A percentile compares a stretch with the other conserved stretches of the same genome.
These are phyloP conservation scores for Castanea mollissima DNA, from an alignment of 306 rosid species.

Conservation along the genomic window DNA sequence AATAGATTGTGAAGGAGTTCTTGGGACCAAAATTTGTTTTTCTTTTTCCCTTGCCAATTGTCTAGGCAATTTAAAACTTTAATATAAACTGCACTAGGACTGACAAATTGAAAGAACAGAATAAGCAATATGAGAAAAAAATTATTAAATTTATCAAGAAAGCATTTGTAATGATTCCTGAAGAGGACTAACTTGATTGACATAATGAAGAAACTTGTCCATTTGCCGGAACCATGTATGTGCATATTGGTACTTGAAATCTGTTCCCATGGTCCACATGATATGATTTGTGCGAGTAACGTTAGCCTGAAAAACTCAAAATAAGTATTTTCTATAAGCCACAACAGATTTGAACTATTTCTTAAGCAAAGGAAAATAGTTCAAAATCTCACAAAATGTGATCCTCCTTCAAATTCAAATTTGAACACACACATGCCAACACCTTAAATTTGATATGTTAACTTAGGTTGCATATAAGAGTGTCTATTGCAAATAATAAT, in stretches of 20 bases:
- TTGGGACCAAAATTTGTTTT: neutral
- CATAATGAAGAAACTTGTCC: conserved; percentile 95
- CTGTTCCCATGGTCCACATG: conserved; percentile 99
- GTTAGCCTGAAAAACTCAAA: conserved; percentile 68
- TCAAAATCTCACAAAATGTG: neutral
- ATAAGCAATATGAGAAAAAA: neutral
- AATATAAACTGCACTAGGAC: neutral
- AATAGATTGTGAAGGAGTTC: neutral
- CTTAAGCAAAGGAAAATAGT: neutral
- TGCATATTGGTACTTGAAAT: conserved; percentile 93
- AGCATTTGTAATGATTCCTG: too few species aligned
- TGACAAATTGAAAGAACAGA: neutral
- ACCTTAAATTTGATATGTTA: neutral
- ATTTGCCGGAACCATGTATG: conserved; percentile 80
- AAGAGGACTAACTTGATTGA: conserved; percentile 55
- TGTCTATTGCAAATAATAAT: neutral
- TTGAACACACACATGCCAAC: neutral
- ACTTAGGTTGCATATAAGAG: neutral
- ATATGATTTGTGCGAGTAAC: conserved; percentile 87
- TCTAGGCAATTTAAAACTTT: neutral
- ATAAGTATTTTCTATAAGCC: neutral
- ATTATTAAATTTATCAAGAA: too few species aligned
- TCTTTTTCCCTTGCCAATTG: neutral
- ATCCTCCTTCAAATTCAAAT: neutral
- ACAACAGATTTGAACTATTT: conserved; percentile 13